Evolutionary conservation across 495 filamentous ascomycete genomes (phyloP).

Genomic region (Xylona heveae): DNA sequence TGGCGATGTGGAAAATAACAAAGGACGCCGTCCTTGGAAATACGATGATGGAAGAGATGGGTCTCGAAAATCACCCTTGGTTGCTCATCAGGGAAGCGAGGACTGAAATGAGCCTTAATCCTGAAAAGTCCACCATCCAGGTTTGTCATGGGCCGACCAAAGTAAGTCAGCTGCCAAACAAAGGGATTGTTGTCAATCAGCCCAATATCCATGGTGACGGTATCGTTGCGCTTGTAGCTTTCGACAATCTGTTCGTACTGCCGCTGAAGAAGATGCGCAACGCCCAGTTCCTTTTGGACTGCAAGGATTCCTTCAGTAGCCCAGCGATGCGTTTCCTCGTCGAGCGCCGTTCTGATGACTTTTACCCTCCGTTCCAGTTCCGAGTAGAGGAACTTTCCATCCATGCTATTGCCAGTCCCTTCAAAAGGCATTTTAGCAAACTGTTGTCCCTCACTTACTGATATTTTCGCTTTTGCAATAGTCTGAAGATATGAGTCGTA

Average conservation of each 20-base stretch:
- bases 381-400: slow-evolving; percentile 66
- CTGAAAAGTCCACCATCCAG: slow-evolving; percentile 81
- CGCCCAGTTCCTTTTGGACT: slow-evolving; percentile 42
- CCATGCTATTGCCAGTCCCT: slow-evolving; percentile 56
- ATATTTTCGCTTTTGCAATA: slow-evolving; percentile 38
- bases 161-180: slow-evolving; percentile 48
- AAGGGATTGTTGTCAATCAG: slow-evolving; percentile 57
- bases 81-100: slow-evolving; percentile 81
- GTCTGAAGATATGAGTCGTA: slow-evolving; percentile 62
- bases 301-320: slow-evolving; percentile 38
- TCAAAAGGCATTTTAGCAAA: slow-evolving; percentile 83
- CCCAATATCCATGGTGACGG: slow-evolving; percentile 48
- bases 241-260: slow-evolving; percentile 72
- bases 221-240: slow-evolving; percentile 42
- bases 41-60: slow-evolving; percentile 70
- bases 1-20: slow-evolving; percentile 56
- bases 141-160: slow-evolving; percentile 82
- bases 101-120: slow-evolving; percentile 61
- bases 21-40: slow-evolving; percentile 53
- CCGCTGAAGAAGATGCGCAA: slow-evolving; percentile 60
- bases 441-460: slow-evolving; percentile 30
- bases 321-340: slow-evolving; percentile 55
- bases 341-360: slow-evolving; percentile 40
- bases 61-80: slow-evolving; percentile 69
- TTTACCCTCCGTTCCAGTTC: slow-evolving; percentile 47